Conservation (phyloP, 495 filamentous ascomycete species). For the Aspergillus affinis region DNA sequence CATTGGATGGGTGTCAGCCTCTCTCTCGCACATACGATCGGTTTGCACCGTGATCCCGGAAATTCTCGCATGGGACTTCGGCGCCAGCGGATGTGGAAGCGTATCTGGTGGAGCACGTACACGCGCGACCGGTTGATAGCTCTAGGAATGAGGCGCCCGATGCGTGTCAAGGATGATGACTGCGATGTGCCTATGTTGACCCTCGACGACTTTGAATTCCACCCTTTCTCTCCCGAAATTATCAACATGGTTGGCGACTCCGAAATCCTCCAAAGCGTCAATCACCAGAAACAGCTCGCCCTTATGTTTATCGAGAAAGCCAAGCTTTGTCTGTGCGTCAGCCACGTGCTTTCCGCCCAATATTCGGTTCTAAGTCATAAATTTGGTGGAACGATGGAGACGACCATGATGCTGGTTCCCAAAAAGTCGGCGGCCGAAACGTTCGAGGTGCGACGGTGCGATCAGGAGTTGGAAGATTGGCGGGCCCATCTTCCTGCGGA, state of each 20-base stretch:
- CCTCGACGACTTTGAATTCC: constrained; percentile 80
- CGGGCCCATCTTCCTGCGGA: constrained; percentile 62
- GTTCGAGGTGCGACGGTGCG: constrained; percentile 69
- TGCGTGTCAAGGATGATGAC: constrained; percentile 84
- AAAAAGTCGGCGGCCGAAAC: constrained; percentile 78
- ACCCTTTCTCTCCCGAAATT: constrained; percentile 60
- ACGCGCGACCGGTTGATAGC: constrained; percentile 88
- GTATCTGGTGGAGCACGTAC: constrained; percentile 94
- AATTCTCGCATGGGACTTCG: constrained; percentile 69
- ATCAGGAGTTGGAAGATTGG: constrained; percentile 74
- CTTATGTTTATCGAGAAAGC: constrained; percentile 89
- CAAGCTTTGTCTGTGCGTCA: constrained; percentile 82
- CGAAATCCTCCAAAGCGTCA: constrained; percentile 59
- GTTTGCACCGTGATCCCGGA: constrained; percentile 75
- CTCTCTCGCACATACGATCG: constrained; percentile 80
- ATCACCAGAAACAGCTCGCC: constrained; percentile 70
- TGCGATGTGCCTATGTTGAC: constrained; percentile 87
- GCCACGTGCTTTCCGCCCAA: constrained; percentile 78
- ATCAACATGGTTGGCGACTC: constrained; percentile 66
- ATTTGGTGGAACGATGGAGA: constrained; percentile 71
- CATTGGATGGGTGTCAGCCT: constrained; percentile 90
- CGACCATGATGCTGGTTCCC: constrained; percentile 86
- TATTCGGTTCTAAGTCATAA: constrained; percentile 86
- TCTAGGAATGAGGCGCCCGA: constrained; percentile 84
- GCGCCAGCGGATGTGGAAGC: constrained; percentile 77